These are phyloP conservation scores for Ochromonas danica DNA, from an alignment of 108 stramenopile genomes.

Conservation along the genomic window DNA sequence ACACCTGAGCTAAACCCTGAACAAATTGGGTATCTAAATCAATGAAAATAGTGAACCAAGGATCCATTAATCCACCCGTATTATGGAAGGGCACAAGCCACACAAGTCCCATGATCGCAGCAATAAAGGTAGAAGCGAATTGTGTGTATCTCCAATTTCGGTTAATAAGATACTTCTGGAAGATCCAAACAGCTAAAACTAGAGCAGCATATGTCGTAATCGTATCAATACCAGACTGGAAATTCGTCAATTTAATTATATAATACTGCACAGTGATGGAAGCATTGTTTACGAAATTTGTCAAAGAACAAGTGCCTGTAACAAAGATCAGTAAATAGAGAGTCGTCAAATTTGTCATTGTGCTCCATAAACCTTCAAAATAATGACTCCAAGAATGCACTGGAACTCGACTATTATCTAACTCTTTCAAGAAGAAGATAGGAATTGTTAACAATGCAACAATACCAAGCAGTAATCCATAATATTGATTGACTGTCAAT, in stretches of 20 bases:
- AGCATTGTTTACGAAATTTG: slow-evolving; percentile 11
- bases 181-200: slow-evolving; percentile 2
- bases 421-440: slow-evolving; percentile 10
- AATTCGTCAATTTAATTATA: slow-evolving; percentile 19
- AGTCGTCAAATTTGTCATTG: slow-evolving; percentile 1
- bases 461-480: slow-evolving; percentile 13
- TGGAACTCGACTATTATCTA: not conserved
- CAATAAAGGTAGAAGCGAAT: not conserved
- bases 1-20: slow-evolving; percentile 5
- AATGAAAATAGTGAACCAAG: slow-evolving; percentile 30
- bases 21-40: slow-evolving; percentile 28
- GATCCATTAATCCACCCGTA: not conserved
- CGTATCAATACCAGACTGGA: slow-evolving; percentile 24
- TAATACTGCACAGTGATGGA: not conserved
- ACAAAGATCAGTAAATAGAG: slow-evolving; percentile 21
- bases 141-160: slow-evolving; percentile 20
- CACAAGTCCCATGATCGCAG: not conserved
- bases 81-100: not conserved
- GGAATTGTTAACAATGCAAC: not conserved
- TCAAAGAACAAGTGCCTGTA: not conserved
- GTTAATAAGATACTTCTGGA: slow-evolving; percentile 6
- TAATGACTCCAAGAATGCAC: not conserved
- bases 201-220: not conserved
- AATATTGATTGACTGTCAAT: slow-evolving; percentile 19
- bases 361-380: not conserved